Base-by-base conservation (phyloP, 2,329 filamentous ascomycete genomes). In the Apiospora phragmitis region DNA sequence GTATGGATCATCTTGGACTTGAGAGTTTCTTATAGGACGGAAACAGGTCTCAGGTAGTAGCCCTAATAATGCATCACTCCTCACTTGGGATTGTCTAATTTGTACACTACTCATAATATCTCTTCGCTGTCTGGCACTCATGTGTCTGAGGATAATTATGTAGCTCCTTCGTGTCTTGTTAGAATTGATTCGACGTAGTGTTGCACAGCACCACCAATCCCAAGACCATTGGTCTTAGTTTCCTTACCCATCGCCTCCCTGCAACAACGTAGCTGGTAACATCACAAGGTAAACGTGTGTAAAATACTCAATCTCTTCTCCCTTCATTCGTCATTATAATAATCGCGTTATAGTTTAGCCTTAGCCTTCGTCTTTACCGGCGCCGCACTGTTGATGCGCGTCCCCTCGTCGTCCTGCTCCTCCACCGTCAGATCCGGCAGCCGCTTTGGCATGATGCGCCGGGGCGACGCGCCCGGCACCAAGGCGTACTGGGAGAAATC, bases 331-430 rank as follows among this genome's bases (percentile, higher is more conserved):
- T 35, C 5, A 4, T 45, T 6, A 12, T 12, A 4, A 24, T 38
- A 12, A 62, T 62, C 12, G 3, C 11, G 4, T 70, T 73, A 87
- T 69, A 87, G 67, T 72, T 83, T 86, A 24, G 83, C 68, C 72
- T 77, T 80, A 5, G 24, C 12, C 35, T 71, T 74, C 68, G 78
- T 80, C 0, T 84, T 79, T 21, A 6, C 26, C 38, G 70, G 73
- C 67, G 78, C 81, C 1, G 84, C 84, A 80, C 93, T 96, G 78
- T 95, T 91, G 76, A 91, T 85, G 70, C 91, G 86, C 76, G 84
- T 87, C 0, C 94, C 93, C 79, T 97, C 93, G 76, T 97, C 94
- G 71, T 91, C 89, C 81, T 97, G 93, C 82, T 96, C 94, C 9
- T 84, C 87, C 5, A 97, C 93, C 2, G 85, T 88, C 75, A 97